These are phyloP conservation scores for Allantophomopsis lycopodina DNA, from an alignment of 2,329 filamentous ascomycete genomes.

Conservation along the genomic window DNA sequence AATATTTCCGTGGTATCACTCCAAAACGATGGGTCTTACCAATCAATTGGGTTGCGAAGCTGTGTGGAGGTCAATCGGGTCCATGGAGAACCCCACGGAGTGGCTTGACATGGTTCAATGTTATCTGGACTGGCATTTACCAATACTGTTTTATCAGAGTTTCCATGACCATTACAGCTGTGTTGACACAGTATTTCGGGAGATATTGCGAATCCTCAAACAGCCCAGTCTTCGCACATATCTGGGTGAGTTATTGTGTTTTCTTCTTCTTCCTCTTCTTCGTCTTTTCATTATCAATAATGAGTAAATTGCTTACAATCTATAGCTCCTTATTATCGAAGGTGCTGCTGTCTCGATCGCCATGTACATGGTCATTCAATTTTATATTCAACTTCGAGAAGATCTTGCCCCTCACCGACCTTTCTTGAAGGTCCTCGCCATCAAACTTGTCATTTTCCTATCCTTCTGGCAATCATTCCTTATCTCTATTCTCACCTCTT, in stretches of 20 bases:
- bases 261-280: too few species aligned
- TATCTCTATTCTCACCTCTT: constrained; percentile 44
- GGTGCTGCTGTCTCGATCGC: constrained; percentile 62
- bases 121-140: constrained; percentile 70
- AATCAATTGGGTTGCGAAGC: constrained; percentile 54
- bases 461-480: constrained; percentile 71
- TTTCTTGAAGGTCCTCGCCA: constrained; percentile 70
- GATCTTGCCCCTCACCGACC: constrained; percentile 57
- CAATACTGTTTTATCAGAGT: constrained; percentile 78
- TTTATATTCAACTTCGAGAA: constrained; percentile 63
- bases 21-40: constrained; percentile 64
- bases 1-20: constrained; percentile 61
- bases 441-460: constrained; percentile 85
- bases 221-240: constrained; percentile 65
- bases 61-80: constrained; percentile 55
- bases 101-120: constrained; percentile 83
- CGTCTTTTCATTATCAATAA: too few species aligned
- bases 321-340: constrained; percentile 52
- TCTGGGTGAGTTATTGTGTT: constrained; percentile 48
- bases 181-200: constrained; percentile 54
- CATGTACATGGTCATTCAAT: constrained; percentile 83
- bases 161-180: constrained; percentile 65
- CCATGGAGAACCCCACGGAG: constrained; percentile 63
- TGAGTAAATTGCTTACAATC: background rate
- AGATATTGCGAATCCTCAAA: constrained; percentile 70